Conservation (phyloP, 768 basidiomycete genomes). For the Suillus americanus region DNA sequence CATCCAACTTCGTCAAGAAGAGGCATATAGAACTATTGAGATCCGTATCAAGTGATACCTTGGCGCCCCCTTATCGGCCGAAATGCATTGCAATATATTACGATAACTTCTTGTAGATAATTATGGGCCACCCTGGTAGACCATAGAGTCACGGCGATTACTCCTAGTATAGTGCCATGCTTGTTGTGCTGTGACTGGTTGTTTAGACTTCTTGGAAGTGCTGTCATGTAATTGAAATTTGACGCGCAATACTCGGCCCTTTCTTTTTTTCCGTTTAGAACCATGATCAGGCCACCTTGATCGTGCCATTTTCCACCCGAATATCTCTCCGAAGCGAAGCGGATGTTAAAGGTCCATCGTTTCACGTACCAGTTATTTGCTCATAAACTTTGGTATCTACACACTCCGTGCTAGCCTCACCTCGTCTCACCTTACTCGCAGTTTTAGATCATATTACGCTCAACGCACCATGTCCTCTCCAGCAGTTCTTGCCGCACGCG, state of each 20-base stretch:
- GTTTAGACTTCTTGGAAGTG: background rate
- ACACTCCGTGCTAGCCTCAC: background rate
- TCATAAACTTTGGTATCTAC: background rate
- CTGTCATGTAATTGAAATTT: background rate
- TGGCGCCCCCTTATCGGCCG: background rate
- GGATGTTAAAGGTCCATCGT: background rate
- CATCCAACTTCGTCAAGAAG: slow-evolving; percentile 56
- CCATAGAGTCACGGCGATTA: background rate
- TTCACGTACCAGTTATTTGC: background rate
- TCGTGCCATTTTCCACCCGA: slow-evolving; percentile 4
- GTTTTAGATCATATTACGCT: slow-evolving; percentile 1
- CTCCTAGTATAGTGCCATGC: no score
- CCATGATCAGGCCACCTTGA: slow-evolving; percentile 1
- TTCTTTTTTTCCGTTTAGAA: background rate
- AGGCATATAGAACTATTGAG: slow-evolving; percentile 55
- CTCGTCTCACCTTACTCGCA: slow-evolving; percentile 1
- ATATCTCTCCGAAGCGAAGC: background rate
- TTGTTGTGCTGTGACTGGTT: no score
- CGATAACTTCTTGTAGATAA: background rate
- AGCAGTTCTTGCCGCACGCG: slow-evolving; percentile 60
- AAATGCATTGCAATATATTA: background rate
- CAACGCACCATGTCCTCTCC: slow-evolving; percentile 51
- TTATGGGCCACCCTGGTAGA: background rate
- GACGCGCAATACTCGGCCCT: background rate
- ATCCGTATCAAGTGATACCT: slow-evolving; percentile 36